These are phyloP conservation scores for Bolboschoenoplectus hybrid DNA, from an alignment of 202 grass and related monocot species.

Conservation along the genomic window DNA sequence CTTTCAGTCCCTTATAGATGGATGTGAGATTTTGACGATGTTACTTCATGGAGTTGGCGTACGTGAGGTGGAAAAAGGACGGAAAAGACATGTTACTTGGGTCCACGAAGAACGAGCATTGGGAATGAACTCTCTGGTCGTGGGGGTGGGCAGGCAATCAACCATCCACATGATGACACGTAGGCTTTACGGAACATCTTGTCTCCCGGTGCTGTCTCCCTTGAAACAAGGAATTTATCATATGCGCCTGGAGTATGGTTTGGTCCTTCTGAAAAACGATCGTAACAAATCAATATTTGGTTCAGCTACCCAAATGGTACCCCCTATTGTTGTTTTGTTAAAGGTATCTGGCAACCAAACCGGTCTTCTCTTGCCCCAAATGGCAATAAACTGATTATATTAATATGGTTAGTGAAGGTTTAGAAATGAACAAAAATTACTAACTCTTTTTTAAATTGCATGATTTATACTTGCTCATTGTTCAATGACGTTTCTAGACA, in stretches of 20 bases:
- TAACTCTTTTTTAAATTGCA: neutral
- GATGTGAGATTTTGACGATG: conserved; percentile 22
- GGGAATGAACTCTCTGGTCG: neutral
- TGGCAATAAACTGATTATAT: neutral
- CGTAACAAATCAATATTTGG: neutral
- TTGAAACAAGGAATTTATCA: neutral
- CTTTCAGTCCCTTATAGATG: conserved; percentile 24
- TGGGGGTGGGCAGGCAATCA: conserved; percentile 7
- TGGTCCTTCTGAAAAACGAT: neutral
- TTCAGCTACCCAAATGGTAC: neutral
- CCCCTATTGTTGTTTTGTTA: neutral
- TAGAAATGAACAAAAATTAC: neutral
- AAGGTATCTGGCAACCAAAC: neutral
- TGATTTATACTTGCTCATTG: neutral
- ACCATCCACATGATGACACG: conserved; percentile 38
- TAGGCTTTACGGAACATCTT: conserved; percentile 27
- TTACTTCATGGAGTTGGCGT: conserved; percentile 3
- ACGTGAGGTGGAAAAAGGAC: neutral
- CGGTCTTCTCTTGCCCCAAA: neutral
- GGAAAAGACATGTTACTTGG: neutral
- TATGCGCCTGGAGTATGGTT: conserved; percentile 3
- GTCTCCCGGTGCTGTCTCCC: conserved; percentile 35
- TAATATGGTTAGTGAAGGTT: neutral
- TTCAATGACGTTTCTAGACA: too few species aligned
- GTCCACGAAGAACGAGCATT: conserved; percentile 27